Evolutionary conservation across 176 grass and related monocot genomes (phyloP).

Genomic region (Phyllostachys edulis): DNA sequence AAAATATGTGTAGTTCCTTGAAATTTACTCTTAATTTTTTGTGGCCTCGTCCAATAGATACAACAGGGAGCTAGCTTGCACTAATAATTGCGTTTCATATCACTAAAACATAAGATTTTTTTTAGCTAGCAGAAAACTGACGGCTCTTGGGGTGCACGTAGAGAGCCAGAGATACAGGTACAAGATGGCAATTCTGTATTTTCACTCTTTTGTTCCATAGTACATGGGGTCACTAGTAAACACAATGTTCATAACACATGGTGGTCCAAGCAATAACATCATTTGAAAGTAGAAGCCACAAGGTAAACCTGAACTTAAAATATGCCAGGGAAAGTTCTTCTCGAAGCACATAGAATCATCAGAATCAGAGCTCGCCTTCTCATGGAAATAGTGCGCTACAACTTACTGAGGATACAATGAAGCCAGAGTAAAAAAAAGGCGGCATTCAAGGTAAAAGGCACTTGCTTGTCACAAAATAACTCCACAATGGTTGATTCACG

Average conservation of each 20-base stretch:
- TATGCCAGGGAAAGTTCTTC: background rate
- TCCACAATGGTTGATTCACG: background rate
- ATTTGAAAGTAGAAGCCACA: background rate
- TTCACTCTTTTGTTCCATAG: background rate
- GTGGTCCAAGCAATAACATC: too few species aligned
- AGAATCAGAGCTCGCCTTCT: background rate
- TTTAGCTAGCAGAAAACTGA: background rate
- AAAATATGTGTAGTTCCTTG: background rate
- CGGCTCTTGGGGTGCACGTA: background rate
- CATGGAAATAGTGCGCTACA: background rate
- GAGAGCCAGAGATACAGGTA: constrained; percentile 22
- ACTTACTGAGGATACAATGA: background rate
- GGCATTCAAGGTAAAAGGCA: background rate
- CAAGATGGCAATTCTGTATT: background rate
- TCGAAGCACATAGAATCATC: background rate
- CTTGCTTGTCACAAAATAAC: background rate
- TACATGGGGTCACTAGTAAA: background rate
- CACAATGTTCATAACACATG: background rate
- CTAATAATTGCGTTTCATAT: background rate
- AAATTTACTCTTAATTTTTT: background rate
- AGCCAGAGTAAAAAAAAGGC: background rate
- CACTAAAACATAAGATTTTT: background rate
- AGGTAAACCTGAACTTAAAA: background rate
- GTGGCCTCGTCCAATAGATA: background rate
- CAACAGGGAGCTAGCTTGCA: background rate